Evolutionary conservation across 2,329 filamentous ascomycete genomes (phyloP).

Genomic region (Ascosphaera aggregata): DNA sequence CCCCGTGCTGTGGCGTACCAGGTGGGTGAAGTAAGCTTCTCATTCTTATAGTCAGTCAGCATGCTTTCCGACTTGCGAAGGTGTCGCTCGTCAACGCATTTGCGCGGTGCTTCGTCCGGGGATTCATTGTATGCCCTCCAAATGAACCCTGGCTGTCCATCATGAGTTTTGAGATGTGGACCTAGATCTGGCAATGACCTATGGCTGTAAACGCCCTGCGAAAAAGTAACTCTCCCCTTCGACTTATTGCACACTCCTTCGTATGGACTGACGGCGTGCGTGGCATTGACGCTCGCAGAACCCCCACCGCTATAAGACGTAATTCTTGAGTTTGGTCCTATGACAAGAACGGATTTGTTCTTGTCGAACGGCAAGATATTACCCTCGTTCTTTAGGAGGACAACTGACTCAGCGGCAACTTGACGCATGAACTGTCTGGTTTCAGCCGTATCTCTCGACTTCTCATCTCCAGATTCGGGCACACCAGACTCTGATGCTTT

Average conservation of each 20-base stretch:
- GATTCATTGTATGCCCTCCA: slow-evolving; percentile 41
- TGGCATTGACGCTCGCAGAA: slow-evolving; percentile 30
- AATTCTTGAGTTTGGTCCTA: slow-evolving; percentile 30
- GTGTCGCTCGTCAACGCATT: slow-evolving; percentile 27
- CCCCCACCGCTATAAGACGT: slow-evolving; percentile 35
- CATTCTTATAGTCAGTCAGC: slow-evolving; percentile 31
- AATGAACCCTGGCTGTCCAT: slow-evolving; percentile 33
- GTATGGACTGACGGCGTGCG: slow-evolving; percentile 22
- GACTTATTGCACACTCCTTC: slow-evolving; percentile 19
- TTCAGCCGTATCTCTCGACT: slow-evolving; percentile 33
- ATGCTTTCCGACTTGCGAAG: slow-evolving; percentile 22
- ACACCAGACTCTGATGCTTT: slow-evolving; percentile 30
- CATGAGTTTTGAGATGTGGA: slow-evolving; percentile 24
- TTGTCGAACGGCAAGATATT: slow-evolving; percentile 33
- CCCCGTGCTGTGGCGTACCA: slow-evolving; percentile 42
- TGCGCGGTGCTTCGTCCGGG: slow-evolving; percentile 23
- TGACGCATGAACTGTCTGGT: slow-evolving; percentile 39
- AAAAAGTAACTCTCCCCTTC: slow-evolving; percentile 22
- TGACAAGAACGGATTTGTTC: slow-evolving; percentile 25
- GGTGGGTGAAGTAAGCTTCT: slow-evolving; percentile 26
- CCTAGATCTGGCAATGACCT: slow-evolving; percentile 38
- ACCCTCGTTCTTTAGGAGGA: slow-evolving; percentile 50
- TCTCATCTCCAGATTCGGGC: slow-evolving; percentile 30
- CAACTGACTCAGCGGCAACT: slow-evolving; percentile 44
- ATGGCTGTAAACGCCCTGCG: slow-evolving; percentile 40